phyloP scores from a whole-genome alignment of 805 yeast genomes.

The Zygosaccharomyces rouxii region DNA sequence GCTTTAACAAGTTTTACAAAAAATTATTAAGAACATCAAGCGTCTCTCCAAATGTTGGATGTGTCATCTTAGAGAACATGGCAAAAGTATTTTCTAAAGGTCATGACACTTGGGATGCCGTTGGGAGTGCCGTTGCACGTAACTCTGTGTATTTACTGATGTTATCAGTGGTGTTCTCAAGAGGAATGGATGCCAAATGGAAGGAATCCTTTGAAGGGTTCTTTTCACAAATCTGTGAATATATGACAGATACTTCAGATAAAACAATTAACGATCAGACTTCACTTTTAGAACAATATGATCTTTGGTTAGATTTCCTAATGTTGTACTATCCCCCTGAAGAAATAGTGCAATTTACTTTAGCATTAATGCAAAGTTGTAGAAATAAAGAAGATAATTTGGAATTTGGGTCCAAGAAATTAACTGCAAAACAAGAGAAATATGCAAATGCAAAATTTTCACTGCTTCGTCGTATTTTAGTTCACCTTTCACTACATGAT shows the following conservation, averaged over 20 bases:
- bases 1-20: constrained; percentile 49
- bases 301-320: constrained; percentile 47
- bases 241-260: constrained; percentile 46
- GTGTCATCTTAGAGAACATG: constrained; percentile 44
- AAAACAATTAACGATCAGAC: constrained; percentile 57
- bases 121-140: constrained; percentile 62
- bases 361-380: constrained; percentile 21
- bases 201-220: constrained; percentile 30
- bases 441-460: constrained; percentile 59
- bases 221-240: constrained; percentile 37
- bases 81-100: constrained; percentile 46
- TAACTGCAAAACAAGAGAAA: constrained; percentile 37
- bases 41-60: constrained; percentile 48
- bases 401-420: constrained; percentile 7
- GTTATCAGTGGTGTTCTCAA: constrained; percentile 34
- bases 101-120: constrained; percentile 53
- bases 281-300: constrained; percentile 56
- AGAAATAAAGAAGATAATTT: constrained; percentile 19
- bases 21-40: constrained; percentile 23
- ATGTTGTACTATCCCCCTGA: constrained; percentile 17
- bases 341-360: constrained; percentile 17
- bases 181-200: constrained; percentile 23
- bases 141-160: constrained; percentile 49
- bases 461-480: constrained; percentile 51
- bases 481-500: constrained; percentile 33